Evolutionary conservation across 1,284 basidiomycete species (phyloP), one percentile per base, ranked within the genome.

Genomic region (Peniophora sp.): DNA sequence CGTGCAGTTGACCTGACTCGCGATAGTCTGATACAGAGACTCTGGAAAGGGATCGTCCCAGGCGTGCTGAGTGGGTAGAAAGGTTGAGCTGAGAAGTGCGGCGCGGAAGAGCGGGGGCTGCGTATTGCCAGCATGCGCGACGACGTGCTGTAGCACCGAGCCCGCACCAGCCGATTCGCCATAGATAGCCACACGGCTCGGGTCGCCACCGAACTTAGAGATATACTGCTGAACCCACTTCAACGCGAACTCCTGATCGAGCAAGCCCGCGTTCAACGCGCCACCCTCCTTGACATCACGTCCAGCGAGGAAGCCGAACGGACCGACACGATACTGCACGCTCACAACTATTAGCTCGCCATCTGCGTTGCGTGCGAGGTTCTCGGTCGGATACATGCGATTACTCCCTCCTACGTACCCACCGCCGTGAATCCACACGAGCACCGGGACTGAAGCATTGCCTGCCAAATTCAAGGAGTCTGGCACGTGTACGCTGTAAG

Each of bases 151-250:
- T 1, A 68, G 23, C n/a, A 67, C 66, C 1, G 65, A 67, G 10
- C 64, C 66, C n/a, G 59, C 65, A 27, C 65, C 65, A 24, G 69
- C 65, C 25, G 65, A 68, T 49, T 65, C 53, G 9, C 69, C 69
- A 63, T 65, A 69, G 27, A 75, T 72, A 17, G 70, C 69, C 3
- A 74, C 65, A 46, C 67, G 56, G 3, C 63, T 56, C 2, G 69
- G 69, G 56, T 75, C 65, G 0, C 73, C 73, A 2, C 73, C 73
- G 48, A 75, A 75, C 17, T 63, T 56, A 3, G 56, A 45, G 17
- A 77, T 73, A 54, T 75, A 63, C 12, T 68, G 56, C 50, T 75
- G 68, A 2, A 76, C 64, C 75, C 75, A 78, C 55, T 73, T 66
- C 16, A 77, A 55, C 0, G 67, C 75, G 0, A 69, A 69, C 3